Base-by-base conservation (phyloP, 768 basidiomycete species). In the Gautieria morchelliformis region DNA sequence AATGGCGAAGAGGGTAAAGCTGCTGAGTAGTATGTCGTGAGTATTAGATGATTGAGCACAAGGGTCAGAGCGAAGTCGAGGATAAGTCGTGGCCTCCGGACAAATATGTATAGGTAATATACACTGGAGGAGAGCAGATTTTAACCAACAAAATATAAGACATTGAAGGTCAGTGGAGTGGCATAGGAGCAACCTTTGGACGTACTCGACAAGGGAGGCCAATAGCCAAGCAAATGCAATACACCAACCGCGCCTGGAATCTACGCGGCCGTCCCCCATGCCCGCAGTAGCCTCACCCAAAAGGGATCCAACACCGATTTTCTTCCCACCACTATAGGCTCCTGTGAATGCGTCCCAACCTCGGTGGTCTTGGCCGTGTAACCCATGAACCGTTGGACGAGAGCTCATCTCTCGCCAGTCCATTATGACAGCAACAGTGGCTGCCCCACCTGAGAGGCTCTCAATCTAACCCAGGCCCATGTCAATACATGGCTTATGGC, bases 351-450 rank as follows among this genome's bases (percentile, higher is more conserved):
- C 77, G 52, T 71, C 74, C 86, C 86, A 89, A 30, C 69, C 68
- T 41, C 63, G 63, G 46, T 79, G 72, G 44, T 82, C 79, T 54
- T 80, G 79, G 17, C 82, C 85, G 22, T 82, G 78, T 56, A 82
- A 69, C 27, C 80, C 80, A 56, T 78, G 79, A 20, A 87, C 82
- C 0, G 93, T 93, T 4, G 89, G 83, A 52, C 80, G 72, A 4
- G 92, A 89, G 1, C 93, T 88, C 82, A 99, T 86, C 70, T 97
- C 89, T 47, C 93, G 79, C 96, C 96, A 99, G 71, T 98, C 94
- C 85, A 99, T 92, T 39, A 98, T 75, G 86, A 93, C 90, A 3
- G 86, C 87, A 86, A 60, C 35, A 35, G 20, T 52, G 7, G 53
- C 44, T 6, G 47, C 58, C 24, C 60, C 60, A 42, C 58, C 58